Percentiles rank a stretch among this genome's conserved stretches.
Conservation (phyloP, 2,329 filamentous ascomycete genomes). For the Fusarium sp. region DNA sequence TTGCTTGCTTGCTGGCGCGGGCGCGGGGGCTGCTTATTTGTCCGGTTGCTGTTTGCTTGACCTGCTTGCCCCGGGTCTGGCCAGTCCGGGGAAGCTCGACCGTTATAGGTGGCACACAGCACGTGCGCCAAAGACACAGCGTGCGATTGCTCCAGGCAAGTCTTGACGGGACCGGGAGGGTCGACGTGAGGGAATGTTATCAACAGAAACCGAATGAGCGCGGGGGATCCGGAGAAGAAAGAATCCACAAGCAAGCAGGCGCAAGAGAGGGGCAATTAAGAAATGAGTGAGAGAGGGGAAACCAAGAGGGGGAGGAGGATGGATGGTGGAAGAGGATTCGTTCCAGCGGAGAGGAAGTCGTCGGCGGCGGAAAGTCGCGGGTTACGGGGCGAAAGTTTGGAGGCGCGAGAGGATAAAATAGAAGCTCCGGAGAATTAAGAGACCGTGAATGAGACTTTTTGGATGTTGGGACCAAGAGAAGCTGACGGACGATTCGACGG, state of each 20-base stretch:
- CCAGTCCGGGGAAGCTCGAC: conserved; percentile 21
- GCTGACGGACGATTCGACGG: conserved; percentile 34
- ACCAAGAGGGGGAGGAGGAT: background rate
- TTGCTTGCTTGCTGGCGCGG: background rate
- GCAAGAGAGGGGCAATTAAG: conserved; percentile 32
- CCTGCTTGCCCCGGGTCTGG: conserved; percentile 23
- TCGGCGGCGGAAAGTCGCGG: conserved; percentile 27
- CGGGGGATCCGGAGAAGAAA: conserved; percentile 2
- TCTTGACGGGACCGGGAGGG: conserved; percentile 13
- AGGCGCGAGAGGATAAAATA: conserved; percentile 6
- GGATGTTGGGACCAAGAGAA: background rate
- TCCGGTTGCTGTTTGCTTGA: conserved; percentile 22
- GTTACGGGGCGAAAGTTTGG: conserved; percentile 8
- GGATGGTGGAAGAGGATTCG: background rate
- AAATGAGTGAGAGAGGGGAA: conserved; percentile 6
- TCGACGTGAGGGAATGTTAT: conserved; percentile 10
- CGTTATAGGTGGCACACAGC: conserved; percentile 19
- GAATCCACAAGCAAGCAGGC: background rate
- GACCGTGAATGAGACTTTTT: background rate
- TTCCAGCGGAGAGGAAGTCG: conserved; percentile 2
- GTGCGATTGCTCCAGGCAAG: conserved; percentile 35
- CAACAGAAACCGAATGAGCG: conserved; percentile 18
- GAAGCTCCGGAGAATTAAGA: conserved; percentile 32
- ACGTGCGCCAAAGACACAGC: conserved; percentile 12
- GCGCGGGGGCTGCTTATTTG: conserved; percentile 25